Evolutionary conservation across 2,329 filamentous ascomycete genomes (phyloP), one percentile per base, ranked within the genome.

Genomic region (Colletotrichum cereale): DNA sequence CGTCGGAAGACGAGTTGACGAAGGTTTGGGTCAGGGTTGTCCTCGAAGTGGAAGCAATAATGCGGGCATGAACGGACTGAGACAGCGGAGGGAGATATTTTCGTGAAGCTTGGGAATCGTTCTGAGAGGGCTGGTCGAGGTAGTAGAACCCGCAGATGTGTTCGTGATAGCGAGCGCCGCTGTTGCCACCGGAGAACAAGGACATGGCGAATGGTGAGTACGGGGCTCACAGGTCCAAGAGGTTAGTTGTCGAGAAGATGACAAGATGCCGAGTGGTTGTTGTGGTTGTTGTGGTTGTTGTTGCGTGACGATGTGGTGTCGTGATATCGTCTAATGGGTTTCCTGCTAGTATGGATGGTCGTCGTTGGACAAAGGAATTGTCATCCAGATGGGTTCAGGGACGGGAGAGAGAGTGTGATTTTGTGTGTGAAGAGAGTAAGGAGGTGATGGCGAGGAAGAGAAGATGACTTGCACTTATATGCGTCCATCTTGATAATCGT

Each of bases 21-120:
- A 92, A 94, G 0, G 83, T 90, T 78, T 93, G 85, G 0, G 80
- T 85, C 52, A 88, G 80, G 1, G 79, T 80, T 12, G 85, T 87
- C 36, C 84, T 80, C 1, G 84, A 85, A 21, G 82, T 86, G 1
- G 86, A 87, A 2, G 89, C 85, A 7, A 89, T 81, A 58, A 94
- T 90, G 10, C 83, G 88, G n/a, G 89, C 87, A 74, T 92, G 87
- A 12, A 86, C 87, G 62, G 86, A 81, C 63, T 91, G 81, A 11
- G 86, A 80, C 44, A 92, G 81, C 68, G 89, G 88, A 0, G 90
- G 90, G 4, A 93, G 84, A 71, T 88, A 90, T 38, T 76, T 75
- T 21, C 76, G 76, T 7, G 48, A 24, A 5, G n/a, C 2, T 7
- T 5, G n/a, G n/a, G 18, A 18, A 24, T 2, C 12, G 34, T 71